Evolutionary conservation across 345 rosid species (phyloP), one percentile per base, ranked within the genome.

Genomic region (Nephelium lappaceum): DNA sequence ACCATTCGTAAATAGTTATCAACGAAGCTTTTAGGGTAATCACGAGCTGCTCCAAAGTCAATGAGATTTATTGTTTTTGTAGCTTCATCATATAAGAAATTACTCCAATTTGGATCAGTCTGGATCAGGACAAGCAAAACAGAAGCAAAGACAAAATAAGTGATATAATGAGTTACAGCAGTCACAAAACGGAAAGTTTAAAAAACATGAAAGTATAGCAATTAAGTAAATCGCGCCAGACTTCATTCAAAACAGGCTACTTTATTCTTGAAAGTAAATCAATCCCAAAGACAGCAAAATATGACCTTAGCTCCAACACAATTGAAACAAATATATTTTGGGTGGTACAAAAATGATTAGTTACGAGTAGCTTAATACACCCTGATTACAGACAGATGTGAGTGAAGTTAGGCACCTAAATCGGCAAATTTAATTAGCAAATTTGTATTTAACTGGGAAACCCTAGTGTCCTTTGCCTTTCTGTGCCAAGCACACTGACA

Each of bases 51-150:
- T 83, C 99, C 99, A 11, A 96, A 94, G 83, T 96, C 98, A 0
- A 96, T 93, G 78, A 96, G 97, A 86, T 93, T 94, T 70, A 94
- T 82, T 67, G 87, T 91, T 74, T 81, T 87, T 71, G 93, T 86
- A 68, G 87, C 71, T 75, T 89, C 95, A 10, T 96, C 84, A 75
- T 86, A 94, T 80, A 96, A 87, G 90, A 96, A 94, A 81, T 94
- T 96, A 70, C 99, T 74, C 99, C 99, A 96, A 79, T 94, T 96
- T 68, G 99, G 99, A 84, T 96, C 99, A 0, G 99, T 96, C 90
- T 94, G 94, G 84, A 86, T 5, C n/a, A 78, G 57, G 49, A 69
- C 47, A 75, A 65, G 27, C 57, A 45, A 45, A 73, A 64, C 9
- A 77, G 68, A 72, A 74, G 36, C 55, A 57, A 84, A 38, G 27